Percentiles rank a stretch among this genome's conserved stretches.
These are phyloP conservation scores for Penicillium janthinellum DNA, from an alignment of 2,329 filamentous ascomycete species.

Conservation along the genomic window DNA sequence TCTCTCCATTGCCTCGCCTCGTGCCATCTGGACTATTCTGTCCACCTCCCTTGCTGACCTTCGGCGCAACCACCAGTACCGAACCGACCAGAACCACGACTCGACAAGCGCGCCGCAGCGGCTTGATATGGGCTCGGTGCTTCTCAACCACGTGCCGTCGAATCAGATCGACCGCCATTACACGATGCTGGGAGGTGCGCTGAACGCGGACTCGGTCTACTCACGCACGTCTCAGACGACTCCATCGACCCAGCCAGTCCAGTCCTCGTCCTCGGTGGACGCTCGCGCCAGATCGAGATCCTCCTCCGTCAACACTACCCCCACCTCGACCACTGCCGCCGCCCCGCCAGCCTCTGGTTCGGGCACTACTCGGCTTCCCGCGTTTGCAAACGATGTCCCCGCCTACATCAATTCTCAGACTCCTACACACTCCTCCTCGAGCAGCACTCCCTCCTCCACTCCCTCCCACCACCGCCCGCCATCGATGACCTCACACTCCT, in stretches of 20 bases:
- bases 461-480: conserved; percentile 25
- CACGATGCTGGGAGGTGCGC: conserved; percentile 63
- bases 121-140: conserved; percentile 63
- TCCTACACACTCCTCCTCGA: conserved; percentile 28
- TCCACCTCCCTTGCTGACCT: conserved; percentile 15
- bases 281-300: conserved; percentile 32
- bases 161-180: conserved; percentile 64
- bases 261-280: conserved; percentile 7
- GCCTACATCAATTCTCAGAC: conserved; percentile 39
- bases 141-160: conserved; percentile 70
- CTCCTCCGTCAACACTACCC: conserved; percentile 36
- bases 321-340: conserved; percentile 38
- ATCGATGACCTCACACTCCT: conserved; percentile 55
- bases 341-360: conserved; percentile 41
- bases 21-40: background rate
- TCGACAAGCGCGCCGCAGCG: background rate
- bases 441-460: conserved; percentile 26
- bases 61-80: background rate
- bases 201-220: conserved; percentile 44
- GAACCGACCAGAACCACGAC: background rate
- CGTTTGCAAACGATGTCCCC: conserved; percentile 38
- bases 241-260: background rate
- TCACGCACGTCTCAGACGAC: conserved; percentile 27
- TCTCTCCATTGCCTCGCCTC: conserved; percentile 1
- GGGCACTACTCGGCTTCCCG: conserved; percentile 37